These are phyloP conservation scores for Diaporthe helianthi DNA, from an alignment of 2,329 filamentous ascomycete species.

Conservation along the genomic window DNA sequence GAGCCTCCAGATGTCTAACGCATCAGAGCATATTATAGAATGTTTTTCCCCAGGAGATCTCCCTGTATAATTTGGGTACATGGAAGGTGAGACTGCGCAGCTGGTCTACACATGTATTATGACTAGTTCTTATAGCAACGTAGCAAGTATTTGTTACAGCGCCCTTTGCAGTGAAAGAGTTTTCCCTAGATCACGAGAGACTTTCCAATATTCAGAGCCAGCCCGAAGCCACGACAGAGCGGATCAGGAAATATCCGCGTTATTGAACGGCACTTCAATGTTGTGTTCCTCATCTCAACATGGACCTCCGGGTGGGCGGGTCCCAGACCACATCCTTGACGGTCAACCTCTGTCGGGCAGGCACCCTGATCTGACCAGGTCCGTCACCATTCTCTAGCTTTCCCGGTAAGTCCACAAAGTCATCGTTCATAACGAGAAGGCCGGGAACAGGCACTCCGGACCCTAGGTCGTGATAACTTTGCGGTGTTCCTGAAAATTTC, in stretches of 20 bases:
- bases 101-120: no score
- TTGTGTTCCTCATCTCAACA: slow-evolving; percentile 26
- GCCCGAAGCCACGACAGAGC: neutral
- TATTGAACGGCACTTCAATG: neutral
- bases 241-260: neutral
- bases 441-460: slow-evolving; percentile 35
- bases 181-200: neutral
- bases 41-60: no score
- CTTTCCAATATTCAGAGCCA: neutral
- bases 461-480: neutral
- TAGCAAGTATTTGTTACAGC: no score
- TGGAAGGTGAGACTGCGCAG: no score
- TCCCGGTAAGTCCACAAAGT: slow-evolving; percentile 38
- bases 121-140: no score
- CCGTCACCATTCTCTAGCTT: neutral
- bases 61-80: no score
- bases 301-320: slow-evolving; percentile 43
- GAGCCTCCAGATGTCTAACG: no score
- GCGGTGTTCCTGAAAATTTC: neutral
- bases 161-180: neutral
- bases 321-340: slow-evolving; percentile 50
- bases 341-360: slow-evolving; percentile 41
- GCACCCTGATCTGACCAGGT: slow-evolving; percentile 23
- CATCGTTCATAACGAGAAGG: slow-evolving; percentile 41
- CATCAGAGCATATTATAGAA: no score